phyloP scores from a whole-genome alignment of 805 yeast genomes.

The Helenozyma baotianmanensis region DNA sequence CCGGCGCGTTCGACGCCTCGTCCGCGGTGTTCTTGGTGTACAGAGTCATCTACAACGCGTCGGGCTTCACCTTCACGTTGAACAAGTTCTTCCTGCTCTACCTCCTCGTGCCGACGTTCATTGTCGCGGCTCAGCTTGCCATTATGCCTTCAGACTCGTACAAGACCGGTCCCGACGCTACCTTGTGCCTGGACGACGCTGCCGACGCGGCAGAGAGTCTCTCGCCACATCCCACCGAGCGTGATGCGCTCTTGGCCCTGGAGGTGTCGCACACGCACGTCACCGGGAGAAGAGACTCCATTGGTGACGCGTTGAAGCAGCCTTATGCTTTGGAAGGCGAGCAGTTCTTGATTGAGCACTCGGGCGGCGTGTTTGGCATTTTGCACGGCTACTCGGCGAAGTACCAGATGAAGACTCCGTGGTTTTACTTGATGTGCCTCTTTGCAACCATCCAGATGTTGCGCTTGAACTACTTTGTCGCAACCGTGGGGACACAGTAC shows the following conservation, averaged over 20 bases:
- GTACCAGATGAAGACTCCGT: conserved; percentile 46
- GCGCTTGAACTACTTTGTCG: conserved; percentile 54
- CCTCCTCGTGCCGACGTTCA: conserved; percentile 46
- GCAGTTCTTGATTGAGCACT: conserved; percentile 26
- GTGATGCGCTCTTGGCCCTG: conserved; percentile 21
- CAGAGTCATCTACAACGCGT: conserved; percentile 33
- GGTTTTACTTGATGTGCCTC: conserved; percentile 47
- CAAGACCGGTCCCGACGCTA: conserved; percentile 30
- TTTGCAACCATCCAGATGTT: conserved; percentile 56
- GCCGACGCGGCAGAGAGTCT: conserved; percentile 5
- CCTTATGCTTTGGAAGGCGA: conserved; percentile 51
- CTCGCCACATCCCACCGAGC: conserved; percentile 19
- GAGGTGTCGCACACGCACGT: conserved; percentile 4
- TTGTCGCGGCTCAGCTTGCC: conserved; percentile 40
- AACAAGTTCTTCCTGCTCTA: conserved; percentile 44
- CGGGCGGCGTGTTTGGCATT: conserved; percentile 50
- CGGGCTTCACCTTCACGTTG: conserved; percentile 33
- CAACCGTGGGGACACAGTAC: conserved; percentile 55
- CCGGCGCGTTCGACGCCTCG: conserved; percentile 59
- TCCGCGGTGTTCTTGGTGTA: conserved; percentile 51
- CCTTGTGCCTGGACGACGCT: conserved; percentile 21
- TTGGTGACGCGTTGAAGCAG: conserved; percentile 54
- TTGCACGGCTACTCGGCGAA: conserved; percentile 49
- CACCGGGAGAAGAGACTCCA: conserved; percentile 43
- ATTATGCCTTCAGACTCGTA: conserved; percentile 51